Conservation (phyloP, 1,284 basidiomycete species). For the Heterobasidion parviporum region DNA sequence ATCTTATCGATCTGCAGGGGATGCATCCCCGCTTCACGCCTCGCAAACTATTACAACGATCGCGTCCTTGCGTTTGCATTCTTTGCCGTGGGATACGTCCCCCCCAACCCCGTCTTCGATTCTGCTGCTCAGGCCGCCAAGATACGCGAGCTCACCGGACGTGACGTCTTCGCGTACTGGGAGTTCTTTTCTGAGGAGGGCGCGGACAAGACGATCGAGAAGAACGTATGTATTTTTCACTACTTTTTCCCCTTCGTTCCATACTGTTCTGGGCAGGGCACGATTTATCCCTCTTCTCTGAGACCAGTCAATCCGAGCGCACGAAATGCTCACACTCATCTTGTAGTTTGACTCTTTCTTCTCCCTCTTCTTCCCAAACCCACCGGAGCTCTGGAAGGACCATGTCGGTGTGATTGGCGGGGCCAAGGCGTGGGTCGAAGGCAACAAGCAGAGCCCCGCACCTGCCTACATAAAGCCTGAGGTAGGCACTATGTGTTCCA, state of each 20-base stretch:
- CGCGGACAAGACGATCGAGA: constrained; percentile 19
- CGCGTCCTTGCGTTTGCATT: constrained; percentile 34
- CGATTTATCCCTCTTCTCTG: too few species aligned
- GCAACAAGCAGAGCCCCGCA: constrained; percentile 14
- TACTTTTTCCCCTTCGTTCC: background rate
- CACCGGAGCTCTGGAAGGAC: constrained; percentile 17
- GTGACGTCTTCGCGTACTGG: constrained; percentile 25
- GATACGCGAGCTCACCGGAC: constrained; percentile 37
- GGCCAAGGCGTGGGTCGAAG: constrained; percentile 19
- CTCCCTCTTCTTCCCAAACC: constrained; percentile 20
- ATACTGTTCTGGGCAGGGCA: background rate
- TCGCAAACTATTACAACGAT: constrained; percentile 28
- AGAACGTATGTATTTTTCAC: constrained; percentile 14
- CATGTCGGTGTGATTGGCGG: constrained; percentile 18
- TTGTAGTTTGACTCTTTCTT: constrained; percentile 22
- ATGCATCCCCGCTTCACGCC: constrained; percentile 23
- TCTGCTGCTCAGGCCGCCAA: background rate
- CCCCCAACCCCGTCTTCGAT: constrained; percentile 16
- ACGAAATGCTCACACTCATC: background rate
- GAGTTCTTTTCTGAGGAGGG: constrained; percentile 22
- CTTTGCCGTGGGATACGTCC: constrained; percentile 29
- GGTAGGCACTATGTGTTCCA: background rate
- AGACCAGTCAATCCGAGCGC: too few species aligned
- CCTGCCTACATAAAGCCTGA: constrained; percentile 12
- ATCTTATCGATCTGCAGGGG: constrained; percentile 26